Conservation (phyloP, 306 rosid genomes). For the Hylodesmum podocarpum region DNA sequence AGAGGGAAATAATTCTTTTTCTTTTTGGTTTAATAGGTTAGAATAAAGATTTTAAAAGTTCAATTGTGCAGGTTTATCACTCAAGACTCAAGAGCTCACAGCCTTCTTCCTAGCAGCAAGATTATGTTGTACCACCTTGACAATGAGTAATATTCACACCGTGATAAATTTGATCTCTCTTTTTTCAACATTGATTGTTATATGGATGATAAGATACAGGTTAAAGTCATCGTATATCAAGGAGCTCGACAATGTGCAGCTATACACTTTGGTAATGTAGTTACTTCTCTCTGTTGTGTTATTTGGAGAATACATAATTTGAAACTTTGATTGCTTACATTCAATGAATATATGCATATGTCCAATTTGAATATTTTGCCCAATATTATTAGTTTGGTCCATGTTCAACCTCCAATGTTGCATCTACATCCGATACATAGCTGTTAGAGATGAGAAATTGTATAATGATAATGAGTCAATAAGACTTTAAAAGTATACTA, state of each 20-base stretch:
- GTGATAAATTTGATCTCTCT: conserved; percentile 49
- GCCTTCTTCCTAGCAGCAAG: conserved; percentile 50
- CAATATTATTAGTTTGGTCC: too few species aligned
- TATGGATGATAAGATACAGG: conserved; percentile 67
- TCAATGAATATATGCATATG: not conserved
- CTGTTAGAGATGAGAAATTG: too few species aligned
- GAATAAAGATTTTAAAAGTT: too few species aligned
- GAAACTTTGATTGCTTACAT: not conserved
- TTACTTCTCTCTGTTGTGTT: not conserved
- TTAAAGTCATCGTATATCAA: conserved; percentile 64
- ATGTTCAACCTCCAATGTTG: too few species aligned
- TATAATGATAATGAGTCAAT: too few species aligned
- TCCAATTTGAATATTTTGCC: too few species aligned
- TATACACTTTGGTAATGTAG: conserved; percentile 55
- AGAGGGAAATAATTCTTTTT: too few species aligned
- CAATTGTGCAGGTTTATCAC: conserved; percentile 81
- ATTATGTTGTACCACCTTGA: conserved; percentile 30
- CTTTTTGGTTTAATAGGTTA: too few species aligned
- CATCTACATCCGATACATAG: too few species aligned
- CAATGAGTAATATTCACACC: conserved; percentile 27
- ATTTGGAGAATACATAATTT: not conserved
- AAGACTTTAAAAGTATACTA: too few species aligned
- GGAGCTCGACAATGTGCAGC: conserved; percentile 62
- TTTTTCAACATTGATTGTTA: conserved; percentile 48
- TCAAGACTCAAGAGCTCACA: conserved; percentile 76